phyloP scores from a whole-genome alignment of 495 filamentous ascomycete species.

The Neurospora pannonica region DNA sequence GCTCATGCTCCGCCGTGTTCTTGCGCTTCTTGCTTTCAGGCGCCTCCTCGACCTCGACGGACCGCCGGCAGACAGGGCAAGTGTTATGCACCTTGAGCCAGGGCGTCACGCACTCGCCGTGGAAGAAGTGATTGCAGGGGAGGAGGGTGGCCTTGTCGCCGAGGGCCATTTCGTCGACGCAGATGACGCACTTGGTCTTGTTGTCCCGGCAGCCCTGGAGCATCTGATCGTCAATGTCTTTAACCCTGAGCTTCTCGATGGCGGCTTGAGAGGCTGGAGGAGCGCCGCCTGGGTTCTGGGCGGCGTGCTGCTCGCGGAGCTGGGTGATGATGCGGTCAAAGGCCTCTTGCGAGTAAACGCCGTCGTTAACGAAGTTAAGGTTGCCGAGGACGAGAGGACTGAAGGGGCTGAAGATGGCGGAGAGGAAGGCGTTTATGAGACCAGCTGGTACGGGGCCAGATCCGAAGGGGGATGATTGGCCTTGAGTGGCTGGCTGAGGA shows the following conservation, averaged over 20 bases:
- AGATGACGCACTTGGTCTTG: conserved; percentile 71
- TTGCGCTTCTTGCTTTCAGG: not conserved
- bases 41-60: conserved; percentile 42
- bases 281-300: conserved; percentile 53
- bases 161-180: conserved; percentile 72
- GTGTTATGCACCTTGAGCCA: conserved; percentile 82
- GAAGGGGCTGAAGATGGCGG: conserved; percentile 46
- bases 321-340: conserved; percentile 77
- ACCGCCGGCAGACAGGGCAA: conserved; percentile 72
- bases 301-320: conserved; percentile 66
- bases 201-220: conserved; percentile 34
- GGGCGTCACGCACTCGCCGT: conserved; percentile 59
- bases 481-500: conserved; percentile 1
- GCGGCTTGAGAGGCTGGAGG: conserved; percentile 68
- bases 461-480: not conserved
- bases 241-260: conserved; percentile 61
- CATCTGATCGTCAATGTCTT: conserved; percentile 53
- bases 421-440: conserved; percentile 20
- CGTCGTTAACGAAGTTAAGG: conserved; percentile 71
- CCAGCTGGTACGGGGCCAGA: not conserved
- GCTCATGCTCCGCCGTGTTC: not conserved
- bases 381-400: conserved; percentile 57
- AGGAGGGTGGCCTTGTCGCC: conserved; percentile 67
- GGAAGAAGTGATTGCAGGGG: conserved; percentile 87
- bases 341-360: conserved; percentile 79